Evolutionary conservation across 1,284 basidiomycete species (phyloP).

Genomic region (Pseudozyma sp.): DNA sequence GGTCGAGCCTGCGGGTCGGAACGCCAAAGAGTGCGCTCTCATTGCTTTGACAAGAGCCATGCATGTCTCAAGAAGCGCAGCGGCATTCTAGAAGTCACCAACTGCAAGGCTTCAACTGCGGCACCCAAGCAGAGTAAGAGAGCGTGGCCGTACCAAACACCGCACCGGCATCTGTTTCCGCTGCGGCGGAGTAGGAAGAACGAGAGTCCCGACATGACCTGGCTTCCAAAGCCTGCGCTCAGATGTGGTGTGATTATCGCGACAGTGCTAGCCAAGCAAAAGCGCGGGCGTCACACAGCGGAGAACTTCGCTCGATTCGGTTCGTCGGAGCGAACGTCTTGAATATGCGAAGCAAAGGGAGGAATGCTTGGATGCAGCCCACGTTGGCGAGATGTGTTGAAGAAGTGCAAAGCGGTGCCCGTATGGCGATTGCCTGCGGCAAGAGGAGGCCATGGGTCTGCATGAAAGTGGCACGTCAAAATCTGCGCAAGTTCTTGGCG

Average conservation of each 20-base stretch:
- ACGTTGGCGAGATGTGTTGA: neutral
- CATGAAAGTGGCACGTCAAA: conserved; percentile 6
- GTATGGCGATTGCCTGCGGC: conserved; percentile 3
- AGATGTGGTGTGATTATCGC: no score
- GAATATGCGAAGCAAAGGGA: neutral
- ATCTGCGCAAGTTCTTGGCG: conserved; percentile 9
- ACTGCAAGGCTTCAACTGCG: no score
- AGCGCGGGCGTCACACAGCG: no score
- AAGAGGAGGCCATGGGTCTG: neutral
- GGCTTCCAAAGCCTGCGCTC: no score
- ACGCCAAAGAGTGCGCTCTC: neutral
- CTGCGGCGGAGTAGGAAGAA: no score
- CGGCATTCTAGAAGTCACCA: neutral
- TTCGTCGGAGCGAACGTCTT: no score
- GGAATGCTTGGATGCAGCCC: conserved; percentile 6
- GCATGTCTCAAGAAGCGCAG: conserved; percentile 6
- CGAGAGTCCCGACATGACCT: no score
- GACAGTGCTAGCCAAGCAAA: no score
- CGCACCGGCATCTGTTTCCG: no score
- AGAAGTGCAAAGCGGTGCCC: conserved; percentile 1
- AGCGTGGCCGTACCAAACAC: neutral
- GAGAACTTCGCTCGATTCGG: no score
- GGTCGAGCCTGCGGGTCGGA: conserved; percentile 35
- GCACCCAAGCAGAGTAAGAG: neutral
- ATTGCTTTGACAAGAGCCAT: neutral